phyloP scores from a whole-genome alignment of 2,329 filamentous ascomycete species.

The Apiospora aurea region DNA sequence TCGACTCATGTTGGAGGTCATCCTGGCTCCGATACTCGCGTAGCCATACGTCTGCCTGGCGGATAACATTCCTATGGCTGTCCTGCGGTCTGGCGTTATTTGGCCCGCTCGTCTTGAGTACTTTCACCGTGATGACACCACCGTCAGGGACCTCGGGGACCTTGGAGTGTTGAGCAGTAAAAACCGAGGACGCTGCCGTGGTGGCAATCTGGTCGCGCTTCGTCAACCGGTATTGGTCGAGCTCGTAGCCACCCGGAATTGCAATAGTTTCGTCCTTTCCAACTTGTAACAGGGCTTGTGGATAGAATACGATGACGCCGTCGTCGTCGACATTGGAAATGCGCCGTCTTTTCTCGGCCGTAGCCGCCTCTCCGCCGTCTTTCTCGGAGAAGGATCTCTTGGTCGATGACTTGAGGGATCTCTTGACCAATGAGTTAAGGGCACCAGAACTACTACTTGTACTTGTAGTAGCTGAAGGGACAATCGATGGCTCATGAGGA shows the following conservation, averaged over 20 bases:
- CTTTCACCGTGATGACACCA: slow-evolving; percentile 65
- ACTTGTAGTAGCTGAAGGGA: slow-evolving; percentile 33
- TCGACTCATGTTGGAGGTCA: slow-evolving; percentile 62
- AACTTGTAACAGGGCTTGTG: slow-evolving; percentile 61
- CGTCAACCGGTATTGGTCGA: slow-evolving; percentile 62
- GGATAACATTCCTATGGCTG: slow-evolving; percentile 62
- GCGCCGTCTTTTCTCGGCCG: slow-evolving; percentile 50
- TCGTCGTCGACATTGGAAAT: slow-evolving; percentile 48
- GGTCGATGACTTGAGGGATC: slow-evolving; percentile 55
- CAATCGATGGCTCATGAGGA: slow-evolving; percentile 39
- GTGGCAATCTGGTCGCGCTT: slow-evolving; percentile 64
- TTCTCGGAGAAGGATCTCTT: slow-evolving; percentile 59
- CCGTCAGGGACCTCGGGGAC: slow-evolving; percentile 52
- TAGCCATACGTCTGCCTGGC: slow-evolving; percentile 66
- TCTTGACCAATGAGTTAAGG: slow-evolving; percentile 57
- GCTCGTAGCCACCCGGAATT: slow-evolving; percentile 57
- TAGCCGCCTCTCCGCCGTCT: slow-evolving; percentile 45
- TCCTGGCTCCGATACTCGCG: slow-evolving; percentile 65
- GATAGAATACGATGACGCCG: slow-evolving; percentile 60
- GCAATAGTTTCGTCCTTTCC: slow-evolving; percentile 56
- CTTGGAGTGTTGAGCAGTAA: slow-evolving; percentile 58
- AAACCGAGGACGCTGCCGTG: slow-evolving; percentile 62
- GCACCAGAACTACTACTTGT: slow-evolving; percentile 41
- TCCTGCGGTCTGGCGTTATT: slow-evolving; percentile 54
- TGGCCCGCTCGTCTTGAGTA: slow-evolving; percentile 60